Evolutionary conservation across 352 stramenopile species (phyloP).

Genomic region (Plasmopara halstedii): DNA sequence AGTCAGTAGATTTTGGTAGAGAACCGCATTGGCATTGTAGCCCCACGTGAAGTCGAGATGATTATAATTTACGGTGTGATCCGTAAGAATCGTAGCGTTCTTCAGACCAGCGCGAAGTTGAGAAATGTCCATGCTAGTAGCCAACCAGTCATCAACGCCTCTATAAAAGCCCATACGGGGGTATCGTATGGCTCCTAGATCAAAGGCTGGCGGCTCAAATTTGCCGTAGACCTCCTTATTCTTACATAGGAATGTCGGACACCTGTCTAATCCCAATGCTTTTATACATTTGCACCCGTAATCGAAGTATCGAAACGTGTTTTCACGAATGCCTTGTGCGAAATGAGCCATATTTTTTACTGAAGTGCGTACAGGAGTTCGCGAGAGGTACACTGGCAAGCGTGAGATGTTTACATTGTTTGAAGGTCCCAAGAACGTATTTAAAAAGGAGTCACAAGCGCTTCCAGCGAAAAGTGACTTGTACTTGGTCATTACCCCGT

Average conservation of each 20-base stretch:
- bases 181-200: conserved; percentile 41
- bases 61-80: conserved; percentile 44
- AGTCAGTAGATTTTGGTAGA: conserved; percentile 48
- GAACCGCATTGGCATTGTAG: conserved; percentile 38
- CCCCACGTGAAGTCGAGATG: conserved; percentile 70
- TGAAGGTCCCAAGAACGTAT: conserved; percentile 38
- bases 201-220: conserved; percentile 36
- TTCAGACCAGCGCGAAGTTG: conserved; percentile 40
- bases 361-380: conserved; percentile 49
- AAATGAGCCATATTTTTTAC: conserved; percentile 65
- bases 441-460: conserved; percentile 44
- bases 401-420: conserved; percentile 48
- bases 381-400: conserved; percentile 58
- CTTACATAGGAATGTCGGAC: conserved; percentile 36
- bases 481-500: conserved; percentile 46
- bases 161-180: conserved; percentile 46
- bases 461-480: conserved; percentile 39
- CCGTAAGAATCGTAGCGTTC: conserved; percentile 38
- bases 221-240: conserved; percentile 48
- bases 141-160: conserved; percentile 44
- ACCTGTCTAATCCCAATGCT: conserved; percentile 29
- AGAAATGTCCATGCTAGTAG: conserved; percentile 31
- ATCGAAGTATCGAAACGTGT: conserved; percentile 53
- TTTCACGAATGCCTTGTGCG: conserved; percentile 46
- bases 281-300: conserved; percentile 43